Base-by-base conservation (phyloP, 108 stramenopile species). In the Poteriospumella lacustris region DNA sequence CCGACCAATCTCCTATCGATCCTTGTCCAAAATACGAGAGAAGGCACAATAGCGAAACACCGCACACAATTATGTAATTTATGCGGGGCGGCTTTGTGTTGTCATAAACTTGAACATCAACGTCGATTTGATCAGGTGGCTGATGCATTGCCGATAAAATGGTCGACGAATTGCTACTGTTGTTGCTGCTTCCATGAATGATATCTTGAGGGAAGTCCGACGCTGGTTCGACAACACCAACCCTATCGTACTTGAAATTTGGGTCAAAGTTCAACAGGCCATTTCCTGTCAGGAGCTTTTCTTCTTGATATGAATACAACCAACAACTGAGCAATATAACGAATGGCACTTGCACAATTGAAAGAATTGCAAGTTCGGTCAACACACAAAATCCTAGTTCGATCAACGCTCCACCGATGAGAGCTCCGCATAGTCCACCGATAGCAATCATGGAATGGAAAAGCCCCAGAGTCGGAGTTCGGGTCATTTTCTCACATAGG, bases 221-320 rank as follows among this genome's bases (percentile, higher is more conserved):
- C n/a, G n/a, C n/a, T n/a, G n/a, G n/a, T n/a, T n/a, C n/a, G n/a
- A n/a, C n/a, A n/a, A n/a, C n/a, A n/a, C n/a, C n/a, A n/a, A n/a
- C n/a, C n/a, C n/a, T n/a, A 12, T 26, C 3, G 31, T 26, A 31
- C 36, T 64, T 33, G 36, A 34, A 64, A 31, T 64, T 34, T 34
- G 28, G 33, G 5, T 26, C 28, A 19, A 52, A 52, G 19, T 19
- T 52, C 36, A 64, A 64, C 3, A 64, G 36, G 9, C 33, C 9
- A 5, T 3, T 19, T 9, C 24, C 3, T 19, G 28, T 64, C 5
- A 64, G 28, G 36, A 64, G 31, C 24, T 64, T 64, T 64, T 64
- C 60, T 64, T 64, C 60, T 64, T 64, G 15, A 12, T 64, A 24
- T 64, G 60, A 64, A 24, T 34, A 64, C 36, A 64, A 64, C 60